Evolutionary conservation across 169 alveolate genomes (phyloP).

Genomic region (Eimeria falciformis): DNA sequence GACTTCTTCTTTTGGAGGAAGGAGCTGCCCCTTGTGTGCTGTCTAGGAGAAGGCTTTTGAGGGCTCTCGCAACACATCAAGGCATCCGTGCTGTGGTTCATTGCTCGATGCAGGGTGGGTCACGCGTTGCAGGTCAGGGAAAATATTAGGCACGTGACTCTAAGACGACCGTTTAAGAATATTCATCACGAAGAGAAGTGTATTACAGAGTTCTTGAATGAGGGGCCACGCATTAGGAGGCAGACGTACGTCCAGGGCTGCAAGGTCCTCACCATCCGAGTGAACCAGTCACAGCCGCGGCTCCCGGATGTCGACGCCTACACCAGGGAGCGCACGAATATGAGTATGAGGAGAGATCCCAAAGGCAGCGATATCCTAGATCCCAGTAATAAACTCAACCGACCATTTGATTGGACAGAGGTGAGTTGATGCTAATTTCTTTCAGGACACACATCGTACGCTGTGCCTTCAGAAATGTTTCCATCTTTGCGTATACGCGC

Average conservation of each 20-base stretch:
- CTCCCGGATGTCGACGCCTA: background rate
- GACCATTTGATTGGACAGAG: constrained; percentile 3
- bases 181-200: background rate
- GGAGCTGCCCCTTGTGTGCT: no score
- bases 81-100: no score
- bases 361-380: background rate
- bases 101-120: constrained; percentile 13
- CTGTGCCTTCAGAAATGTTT: background rate
- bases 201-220: constrained; percentile 7
- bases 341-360: background rate
- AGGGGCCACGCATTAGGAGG: constrained; percentile 36
- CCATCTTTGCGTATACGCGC: background rate
- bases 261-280: constrained; percentile 39
- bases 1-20: background rate
- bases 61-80: no score
- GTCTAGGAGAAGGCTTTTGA: no score
- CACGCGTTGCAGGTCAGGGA: constrained; percentile 7
- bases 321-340: background rate
- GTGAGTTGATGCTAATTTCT: constrained; percentile 17
- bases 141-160: background rate
- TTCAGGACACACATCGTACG: background rate
- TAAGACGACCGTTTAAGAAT: background rate
- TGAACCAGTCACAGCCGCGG: background rate
- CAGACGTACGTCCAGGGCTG: constrained; percentile 22
- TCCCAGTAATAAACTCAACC: background rate